Conservation (phyloP, 768 basidiomycete genomes). For the Tulasnella sp. region DNA sequence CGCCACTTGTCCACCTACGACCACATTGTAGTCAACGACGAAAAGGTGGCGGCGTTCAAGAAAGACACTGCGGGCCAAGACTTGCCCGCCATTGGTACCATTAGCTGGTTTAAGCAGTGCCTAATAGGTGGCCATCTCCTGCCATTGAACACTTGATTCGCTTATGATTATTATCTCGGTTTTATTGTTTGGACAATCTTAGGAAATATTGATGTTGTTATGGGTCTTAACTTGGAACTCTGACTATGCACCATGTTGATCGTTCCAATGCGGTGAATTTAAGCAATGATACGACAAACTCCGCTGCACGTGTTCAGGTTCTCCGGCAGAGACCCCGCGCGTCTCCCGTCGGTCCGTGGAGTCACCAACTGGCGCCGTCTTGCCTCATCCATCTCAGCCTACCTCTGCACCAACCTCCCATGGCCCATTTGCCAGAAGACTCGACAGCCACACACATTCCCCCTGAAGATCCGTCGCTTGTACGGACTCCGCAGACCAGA, state of each 20-base stretch:
- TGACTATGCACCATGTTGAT: background rate
- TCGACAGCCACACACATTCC: too few relatives aligned
- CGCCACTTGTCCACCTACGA: background rate
- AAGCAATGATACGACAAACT: too few relatives aligned
- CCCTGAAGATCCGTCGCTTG: background rate
- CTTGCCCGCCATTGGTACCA: background rate
- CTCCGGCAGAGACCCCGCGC: background rate
- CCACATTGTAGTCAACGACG: constrained; percentile 6
- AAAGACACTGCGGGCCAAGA: background rate
- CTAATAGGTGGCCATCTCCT: constrained; percentile 9
- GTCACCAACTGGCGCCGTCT: background rate
- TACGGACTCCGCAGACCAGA: background rate
- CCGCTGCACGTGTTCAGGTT: background rate
- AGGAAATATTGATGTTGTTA: background rate
- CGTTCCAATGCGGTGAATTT: too few relatives aligned
- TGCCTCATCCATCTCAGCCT: background rate
- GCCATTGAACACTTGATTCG: background rate
- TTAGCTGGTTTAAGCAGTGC: constrained; percentile 26
- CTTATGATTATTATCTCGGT: background rate
- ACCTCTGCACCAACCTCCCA: background rate
- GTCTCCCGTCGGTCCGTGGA: background rate
- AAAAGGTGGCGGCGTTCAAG: background rate
- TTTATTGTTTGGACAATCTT: background rate
- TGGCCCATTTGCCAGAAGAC: background rate
- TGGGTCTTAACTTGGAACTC: background rate